phyloP scores from a whole-genome alignment of 305 asterid species.

The Fraxinus paxiana region DNA sequence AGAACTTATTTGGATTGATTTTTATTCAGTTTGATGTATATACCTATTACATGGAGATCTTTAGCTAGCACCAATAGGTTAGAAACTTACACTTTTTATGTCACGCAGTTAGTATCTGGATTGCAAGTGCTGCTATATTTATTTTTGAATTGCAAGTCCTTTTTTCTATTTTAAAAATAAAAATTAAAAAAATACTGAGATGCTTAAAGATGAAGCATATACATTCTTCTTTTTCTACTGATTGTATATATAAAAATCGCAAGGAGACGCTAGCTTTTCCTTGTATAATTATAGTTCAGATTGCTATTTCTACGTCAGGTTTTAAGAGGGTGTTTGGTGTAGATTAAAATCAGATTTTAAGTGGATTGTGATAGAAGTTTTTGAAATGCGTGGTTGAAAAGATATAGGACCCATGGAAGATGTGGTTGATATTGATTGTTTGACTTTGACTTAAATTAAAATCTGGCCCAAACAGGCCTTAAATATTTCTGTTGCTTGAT shows the following conservation, averaged over 20 bases:
- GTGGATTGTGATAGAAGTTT: too few relatives aligned
- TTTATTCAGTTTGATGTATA: not conserved
- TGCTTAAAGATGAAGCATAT: not conserved
- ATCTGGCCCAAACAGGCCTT: too few relatives aligned
- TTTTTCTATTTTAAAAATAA: too few relatives aligned
- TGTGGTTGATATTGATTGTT: too few relatives aligned
- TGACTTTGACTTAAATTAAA: too few relatives aligned
- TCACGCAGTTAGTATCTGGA: not conserved
- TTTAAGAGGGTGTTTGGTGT: too few relatives aligned
- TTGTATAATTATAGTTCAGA: not conserved
- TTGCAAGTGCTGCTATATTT: not conserved
- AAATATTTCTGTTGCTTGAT: not conserved
- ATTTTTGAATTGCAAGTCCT: not conserved
- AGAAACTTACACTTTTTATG: not conserved
- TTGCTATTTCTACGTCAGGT: not conserved
- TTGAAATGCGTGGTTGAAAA: too few relatives aligned
- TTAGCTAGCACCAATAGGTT: not conserved
- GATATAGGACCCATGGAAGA: too few relatives aligned
- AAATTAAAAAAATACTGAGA: too few relatives aligned
- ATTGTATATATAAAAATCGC: not conserved
- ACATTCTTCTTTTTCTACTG: not conserved
- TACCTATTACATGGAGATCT: not conserved
- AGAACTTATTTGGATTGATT: not conserved
- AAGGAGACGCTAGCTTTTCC: not conserved
- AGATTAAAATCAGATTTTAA: too few relatives aligned